A percentile compares a stretch with the other conserved stretches of the same genome.
Conservation (phyloP, 495 filamentous ascomycete genomes). For the Glutinoglossum americanum region DNA sequence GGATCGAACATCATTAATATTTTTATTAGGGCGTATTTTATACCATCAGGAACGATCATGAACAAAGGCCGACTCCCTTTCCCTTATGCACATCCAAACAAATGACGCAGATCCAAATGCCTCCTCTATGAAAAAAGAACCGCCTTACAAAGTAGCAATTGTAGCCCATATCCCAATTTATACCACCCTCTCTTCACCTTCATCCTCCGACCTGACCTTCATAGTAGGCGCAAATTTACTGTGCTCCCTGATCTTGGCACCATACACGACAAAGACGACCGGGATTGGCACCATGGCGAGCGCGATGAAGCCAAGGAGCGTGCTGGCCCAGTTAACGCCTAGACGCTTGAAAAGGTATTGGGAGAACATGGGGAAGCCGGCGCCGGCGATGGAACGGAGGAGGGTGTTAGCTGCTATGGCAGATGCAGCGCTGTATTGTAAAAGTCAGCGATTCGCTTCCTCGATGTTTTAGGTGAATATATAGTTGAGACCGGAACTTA, state of each 20-base stretch:
- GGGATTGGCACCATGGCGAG: conserved; percentile 19
- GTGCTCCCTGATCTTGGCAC: conserved; percentile 17
- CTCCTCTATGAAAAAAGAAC: too few species aligned
- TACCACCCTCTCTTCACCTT: background rate
- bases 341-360: conserved; percentile 22
- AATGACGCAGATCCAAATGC: too few species aligned
- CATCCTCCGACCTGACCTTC: background rate
- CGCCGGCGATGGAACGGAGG: conserved; percentile 19
- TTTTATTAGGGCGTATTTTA: too few species aligned
- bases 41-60: too few species aligned
- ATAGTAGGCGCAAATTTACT: conserved; percentile 18
- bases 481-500: conserved; percentile 19
- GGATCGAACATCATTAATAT: too few species aligned
- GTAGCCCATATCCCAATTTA: too few species aligned
- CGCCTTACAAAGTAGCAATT: too few species aligned
- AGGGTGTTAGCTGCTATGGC: conserved; percentile 24
- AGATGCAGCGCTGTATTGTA: conserved; percentile 13
- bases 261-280: conserved; percentile 16
- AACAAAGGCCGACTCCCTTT: too few species aligned
- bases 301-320: conserved; percentile 19
- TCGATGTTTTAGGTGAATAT: background rate
- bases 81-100: too few species aligned
- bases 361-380: conserved; percentile 21
- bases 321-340: conserved; percentile 20
- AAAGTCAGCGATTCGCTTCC: background rate